A percentile compares a stretch with the other conserved stretches of the same genome.
These are phyloP conservation scores for Aspergillus indologenus DNA, from an alignment of 495 filamentous ascomycete species.

Conservation along the genomic window DNA sequence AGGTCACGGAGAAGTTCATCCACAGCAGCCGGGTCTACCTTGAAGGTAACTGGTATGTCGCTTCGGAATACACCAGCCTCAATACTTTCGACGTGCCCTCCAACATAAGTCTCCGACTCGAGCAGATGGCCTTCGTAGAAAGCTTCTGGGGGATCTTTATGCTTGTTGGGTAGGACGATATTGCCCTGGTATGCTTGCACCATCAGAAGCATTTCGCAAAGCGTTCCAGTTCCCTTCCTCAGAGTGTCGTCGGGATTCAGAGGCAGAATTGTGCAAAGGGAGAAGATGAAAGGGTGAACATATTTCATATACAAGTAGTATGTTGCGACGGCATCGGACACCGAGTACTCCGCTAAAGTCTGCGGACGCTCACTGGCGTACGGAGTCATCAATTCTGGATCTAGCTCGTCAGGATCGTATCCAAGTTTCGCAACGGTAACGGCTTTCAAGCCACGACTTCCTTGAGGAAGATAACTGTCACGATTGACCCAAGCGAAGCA, in stretches of 20 bases:
- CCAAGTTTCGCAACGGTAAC: conserved; percentile 97
- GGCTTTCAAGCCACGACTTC: conserved; percentile 94
- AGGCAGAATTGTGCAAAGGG: conserved; percentile 93
- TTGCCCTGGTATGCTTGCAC: conserved; percentile 91
- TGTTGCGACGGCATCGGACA: conserved; percentile 97
- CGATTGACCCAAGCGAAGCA: conserved; percentile 98
- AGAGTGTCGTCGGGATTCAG: conserved; percentile 89
- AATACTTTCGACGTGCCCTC: conserved; percentile 98
- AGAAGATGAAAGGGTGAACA: conserved; percentile 98
- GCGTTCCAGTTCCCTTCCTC: conserved; percentile 92
- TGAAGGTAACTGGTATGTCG: conserved; percentile 92
- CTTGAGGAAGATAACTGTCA: conserved; percentile 96
- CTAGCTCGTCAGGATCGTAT: conserved; percentile 97
- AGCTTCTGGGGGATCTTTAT: conserved; percentile 81
- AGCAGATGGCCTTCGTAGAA: conserved; percentile 97
- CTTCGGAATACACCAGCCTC: conserved; percentile 96
- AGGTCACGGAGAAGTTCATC: conserved; percentile 86
- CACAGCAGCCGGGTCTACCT: conserved; percentile 77
- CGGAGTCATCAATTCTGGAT: conserved; percentile 95
- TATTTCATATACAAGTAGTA: conserved; percentile 99
- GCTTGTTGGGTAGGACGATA: conserved; percentile 95
- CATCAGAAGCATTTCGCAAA: conserved; percentile 99
- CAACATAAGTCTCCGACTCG: conserved; percentile 96
- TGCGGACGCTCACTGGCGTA: conserved; percentile 92
- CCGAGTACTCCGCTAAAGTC: conserved; percentile 93